Evolutionary conservation across 1,284 basidiomycete species (phyloP), one percentile per base, ranked within the genome.

Genomic region (Sparassis latifolia): DNA sequence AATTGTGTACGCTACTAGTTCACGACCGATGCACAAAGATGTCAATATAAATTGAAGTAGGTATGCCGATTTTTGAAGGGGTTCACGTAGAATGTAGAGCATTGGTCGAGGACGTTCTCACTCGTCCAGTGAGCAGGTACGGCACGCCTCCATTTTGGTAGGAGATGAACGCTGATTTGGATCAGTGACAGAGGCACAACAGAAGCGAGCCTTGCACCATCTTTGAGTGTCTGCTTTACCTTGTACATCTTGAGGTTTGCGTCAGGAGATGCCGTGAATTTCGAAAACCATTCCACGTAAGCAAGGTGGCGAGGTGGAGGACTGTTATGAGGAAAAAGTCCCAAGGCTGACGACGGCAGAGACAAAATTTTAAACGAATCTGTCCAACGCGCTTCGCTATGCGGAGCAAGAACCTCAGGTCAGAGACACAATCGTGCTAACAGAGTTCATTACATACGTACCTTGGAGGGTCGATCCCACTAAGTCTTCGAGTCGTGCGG

Each of bases 201-300:
- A 28, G 41, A 57, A n/a, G 58, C 61, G 2, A 58, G 42, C 4
- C 56, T 49, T 6, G 48, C 47, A 9, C 60, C 61, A 20, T 55
- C 35, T 6, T 48, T 42, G 2, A 55, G 33, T 3, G 51, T 29
- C 1, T 55, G 55, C 4, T 49, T 44, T 4, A 69, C 43, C 42
- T 53, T 48, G 49, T 56, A 58, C 37, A 62, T 32, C 1, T 45
- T 45, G 40, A 61, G 57, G 12, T 35, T 30, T 10, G 44, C 4
- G 7, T 58, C 39, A 0, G 56, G 44, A 0, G 6, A 12, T 20
- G 20, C 20, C 0, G 48, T 44, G 48, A 68, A 60, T 2, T 53
- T 47, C 2, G 61, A 56, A 50, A 63, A 68, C 66, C 66, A 69
- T 47, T 69, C 65, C 7, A 69, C 50, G 44, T 68, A 69, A 0